Conservation (phyloP, 345 rosid genomes). For the Rubroshorea leprosula region DNA sequence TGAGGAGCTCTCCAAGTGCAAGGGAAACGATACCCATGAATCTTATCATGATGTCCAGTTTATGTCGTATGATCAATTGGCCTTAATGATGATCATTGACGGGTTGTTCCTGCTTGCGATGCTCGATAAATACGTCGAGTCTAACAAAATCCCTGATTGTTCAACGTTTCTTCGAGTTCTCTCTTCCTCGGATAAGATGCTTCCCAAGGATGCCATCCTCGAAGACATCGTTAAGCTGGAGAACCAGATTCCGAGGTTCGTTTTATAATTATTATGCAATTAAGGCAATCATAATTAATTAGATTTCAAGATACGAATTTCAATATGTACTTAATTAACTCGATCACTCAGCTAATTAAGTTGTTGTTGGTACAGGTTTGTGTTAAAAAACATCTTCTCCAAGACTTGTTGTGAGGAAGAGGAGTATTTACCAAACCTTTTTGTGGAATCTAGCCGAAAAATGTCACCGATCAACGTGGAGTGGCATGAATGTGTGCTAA, state of each 20-base stretch:
- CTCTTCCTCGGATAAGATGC: background rate
- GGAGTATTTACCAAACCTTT: background rate
- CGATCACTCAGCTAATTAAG: no score
- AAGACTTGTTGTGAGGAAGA: background rate
- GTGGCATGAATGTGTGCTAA: background rate
- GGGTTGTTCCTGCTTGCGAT: background rate
- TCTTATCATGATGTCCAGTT: no score
- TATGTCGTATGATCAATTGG: background rate
- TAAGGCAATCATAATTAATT: background rate
- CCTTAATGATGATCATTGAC: background rate
- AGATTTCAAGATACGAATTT: background rate
- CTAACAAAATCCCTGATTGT: background rate
- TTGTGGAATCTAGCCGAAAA: background rate
- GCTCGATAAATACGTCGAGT: background rate
- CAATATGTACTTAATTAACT: no score
- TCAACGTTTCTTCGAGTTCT: background rate
- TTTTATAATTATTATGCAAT: background rate
- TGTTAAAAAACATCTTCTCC: background rate
- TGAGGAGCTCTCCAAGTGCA: no score
- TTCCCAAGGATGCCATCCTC: background rate
- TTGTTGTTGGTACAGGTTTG: no score
- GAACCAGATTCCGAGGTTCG: conserved; percentile 2
- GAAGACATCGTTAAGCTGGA: conserved; percentile 4
- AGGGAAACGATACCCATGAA: no score
- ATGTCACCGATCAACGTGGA: background rate